Evolutionary conservation across 371 early-diverging fungal species (phyloP).

Genomic region (Aphelidium insulamus): DNA sequence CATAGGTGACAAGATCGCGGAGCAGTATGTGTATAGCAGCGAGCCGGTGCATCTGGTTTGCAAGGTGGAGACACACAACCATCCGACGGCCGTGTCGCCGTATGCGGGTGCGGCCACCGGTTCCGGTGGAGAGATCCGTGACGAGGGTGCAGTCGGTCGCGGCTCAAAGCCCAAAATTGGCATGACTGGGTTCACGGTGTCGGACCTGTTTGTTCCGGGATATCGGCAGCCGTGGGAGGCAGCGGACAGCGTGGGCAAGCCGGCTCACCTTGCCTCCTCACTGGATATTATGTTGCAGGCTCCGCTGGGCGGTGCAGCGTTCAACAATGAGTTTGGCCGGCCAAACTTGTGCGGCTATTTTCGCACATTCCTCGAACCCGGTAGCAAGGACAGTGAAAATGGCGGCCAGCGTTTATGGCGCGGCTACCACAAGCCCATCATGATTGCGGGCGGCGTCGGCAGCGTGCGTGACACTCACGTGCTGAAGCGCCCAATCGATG

Average conservation of each 20-base stretch:
- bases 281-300: conserved; percentile 90
- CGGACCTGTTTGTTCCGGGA: conserved; percentile 75
- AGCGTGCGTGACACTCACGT: conserved; percentile 65
- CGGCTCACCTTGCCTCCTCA: conserved; percentile 68
- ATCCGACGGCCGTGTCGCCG: conserved; percentile 93
- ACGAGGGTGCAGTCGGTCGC: conserved; percentile 87
- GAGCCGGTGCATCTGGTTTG: conserved; percentile 63
- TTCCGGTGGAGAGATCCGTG: conserved; percentile 92
- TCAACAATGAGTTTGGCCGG: conserved; percentile 94
- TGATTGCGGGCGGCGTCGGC: conserved; percentile 94
- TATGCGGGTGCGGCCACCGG: conserved; percentile 88
- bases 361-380: conserved; percentile 69
- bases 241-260: conserved; percentile 32
- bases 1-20: not conserved
- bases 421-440: conserved; percentile 95
- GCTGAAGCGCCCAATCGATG: conserved; percentile 51
- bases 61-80: conserved; percentile 97
- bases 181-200: conserved; percentile 75
- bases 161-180: conserved; percentile 90
- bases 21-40: too few relatives aligned
- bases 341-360: conserved; percentile 88
- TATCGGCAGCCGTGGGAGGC: conserved; percentile 77
- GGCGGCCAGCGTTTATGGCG: conserved; percentile 17
- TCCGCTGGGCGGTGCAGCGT: conserved; percentile 87
- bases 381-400: conserved; percentile 19